Percentiles rank a stretch among this genome's conserved stretches.
Evolutionary conservation across 2,329 filamentous ascomycete species (phyloP).

Genomic region (Trematosphaeria pertusa): DNA sequence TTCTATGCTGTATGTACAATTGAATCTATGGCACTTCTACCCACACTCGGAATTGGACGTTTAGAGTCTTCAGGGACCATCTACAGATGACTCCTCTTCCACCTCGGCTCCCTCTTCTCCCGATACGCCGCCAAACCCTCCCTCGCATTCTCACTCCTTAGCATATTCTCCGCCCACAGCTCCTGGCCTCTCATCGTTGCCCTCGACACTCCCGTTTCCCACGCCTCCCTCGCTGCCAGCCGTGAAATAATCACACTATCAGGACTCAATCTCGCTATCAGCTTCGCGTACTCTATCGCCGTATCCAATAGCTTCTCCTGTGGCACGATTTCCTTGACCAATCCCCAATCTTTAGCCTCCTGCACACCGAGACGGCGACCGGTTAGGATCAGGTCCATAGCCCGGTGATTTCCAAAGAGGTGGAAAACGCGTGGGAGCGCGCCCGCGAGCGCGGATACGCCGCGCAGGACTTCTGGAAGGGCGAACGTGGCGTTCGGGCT

Average conservation of each 20-base stretch:
- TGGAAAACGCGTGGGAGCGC: conserved; percentile 56
- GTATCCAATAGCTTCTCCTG: conserved; percentile 23
- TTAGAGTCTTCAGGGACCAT: too few species aligned
- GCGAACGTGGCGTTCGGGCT: conserved; percentile 56
- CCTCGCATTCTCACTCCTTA: conserved; percentile 32
- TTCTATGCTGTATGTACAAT: background rate
- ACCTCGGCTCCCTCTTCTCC: conserved; percentile 25
- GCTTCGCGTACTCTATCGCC: conserved; percentile 26
- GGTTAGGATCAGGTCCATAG: conserved; percentile 55
- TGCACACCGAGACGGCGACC: conserved; percentile 50
- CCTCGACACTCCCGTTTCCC: conserved; percentile 29
- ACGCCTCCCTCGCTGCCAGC: conserved; percentile 25
- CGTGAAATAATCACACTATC: conserved; percentile 27
- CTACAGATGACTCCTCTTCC: conserved; percentile 19
- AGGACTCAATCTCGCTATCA: conserved; percentile 28
- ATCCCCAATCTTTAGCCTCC: conserved; percentile 46
- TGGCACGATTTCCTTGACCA: conserved; percentile 42
- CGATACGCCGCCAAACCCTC: conserved; percentile 25
- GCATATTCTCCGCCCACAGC: conserved; percentile 34
- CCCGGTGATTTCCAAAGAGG: conserved; percentile 52
- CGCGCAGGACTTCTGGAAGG: conserved; percentile 58
- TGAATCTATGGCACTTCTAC: too few species aligned
- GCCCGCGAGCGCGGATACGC: conserved; percentile 58
- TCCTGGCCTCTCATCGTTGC: conserved; percentile 48
- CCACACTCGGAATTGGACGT: too few species aligned